Conservation (phyloP, 2,329 filamentous ascomycete genomes). For the Pezicula radicicola region DNA sequence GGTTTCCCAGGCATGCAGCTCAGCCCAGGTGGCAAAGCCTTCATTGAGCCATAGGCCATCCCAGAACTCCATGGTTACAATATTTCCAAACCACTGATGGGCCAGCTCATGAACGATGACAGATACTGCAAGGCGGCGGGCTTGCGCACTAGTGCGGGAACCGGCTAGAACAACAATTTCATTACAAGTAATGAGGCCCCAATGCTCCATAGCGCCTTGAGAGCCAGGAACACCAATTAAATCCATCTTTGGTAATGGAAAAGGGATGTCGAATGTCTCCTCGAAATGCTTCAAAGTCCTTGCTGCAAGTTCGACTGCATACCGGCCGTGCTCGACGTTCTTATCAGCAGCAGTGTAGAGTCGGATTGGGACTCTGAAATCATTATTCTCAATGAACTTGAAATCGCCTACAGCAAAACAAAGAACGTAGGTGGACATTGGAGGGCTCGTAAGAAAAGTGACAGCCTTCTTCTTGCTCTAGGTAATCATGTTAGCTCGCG, state of each 20-base stretch:
- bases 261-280: constrained; percentile 64
- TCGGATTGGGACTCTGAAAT: constrained; percentile 65
- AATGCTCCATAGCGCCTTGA: constrained; percentile 72
- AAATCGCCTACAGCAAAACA: constrained; percentile 70
- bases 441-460: constrained; percentile 64
- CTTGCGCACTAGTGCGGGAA: constrained; percentile 46
- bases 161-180: constrained; percentile 65
- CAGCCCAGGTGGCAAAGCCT: constrained; percentile 65
- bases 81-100: constrained; percentile 74
- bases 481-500: constrained; percentile 46
- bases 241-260: constrained; percentile 73
- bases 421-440: constrained; percentile 70
- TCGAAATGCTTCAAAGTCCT: constrained; percentile 68
- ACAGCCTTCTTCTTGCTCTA: constrained; percentile 62
- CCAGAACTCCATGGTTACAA: constrained; percentile 76
- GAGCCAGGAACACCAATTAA: constrained; percentile 71
- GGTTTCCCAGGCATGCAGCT: constrained; percentile 5
- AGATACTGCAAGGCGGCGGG: not conserved
- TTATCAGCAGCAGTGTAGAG: constrained; percentile 55
- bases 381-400: constrained; percentile 64
- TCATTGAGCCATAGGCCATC: constrained; percentile 73
- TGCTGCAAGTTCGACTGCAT: constrained; percentile 56
- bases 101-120: constrained; percentile 71
- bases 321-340: constrained; percentile 10
- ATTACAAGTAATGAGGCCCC: constrained; percentile 68